Base-by-base conservation (phyloP, 805 yeast species). In the Lipomyces oligophaga region DNA sequence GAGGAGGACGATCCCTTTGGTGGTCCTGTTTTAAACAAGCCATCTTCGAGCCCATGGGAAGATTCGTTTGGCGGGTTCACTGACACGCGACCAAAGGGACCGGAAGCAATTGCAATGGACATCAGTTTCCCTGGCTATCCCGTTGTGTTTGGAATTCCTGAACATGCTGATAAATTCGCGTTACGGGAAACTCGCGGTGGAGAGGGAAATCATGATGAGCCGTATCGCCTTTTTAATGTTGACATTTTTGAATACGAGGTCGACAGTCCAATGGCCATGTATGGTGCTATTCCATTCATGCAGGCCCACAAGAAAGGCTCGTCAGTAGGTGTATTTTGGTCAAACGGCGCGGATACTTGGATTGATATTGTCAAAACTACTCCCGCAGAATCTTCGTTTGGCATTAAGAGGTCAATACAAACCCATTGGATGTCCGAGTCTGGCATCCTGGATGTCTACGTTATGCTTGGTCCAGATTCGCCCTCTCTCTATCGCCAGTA, bases 391-490 rank as follows among this genome's bases (percentile, higher is more conserved):
- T 42, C 41, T 1, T 44, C 55, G 6, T 43, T 47, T 22, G 48
- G 41, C 28, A 22, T 7, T 46, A 52, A 32, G 35, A 34, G 39
- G 21, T 47, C 62, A 5, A 69, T 79, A 1, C 63, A 63, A 41
- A 73, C 94, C 1, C 98, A 93, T 65, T 90, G 97, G 97, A 84
- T 90, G 52, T 86, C 96, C 0, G 98, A 93, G 64, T 78, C 79
- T 58, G 97, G 97, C 24, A 68, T 82, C 20, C 58, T 93, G 38
- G 97, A 93, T 62, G 68, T 89, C 7, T 73, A 86, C 30, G 63
- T 85, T 15, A 67, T 88, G 38, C 70, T 85, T 27, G 93, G 79
- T 13, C 71, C 70, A 18, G 66, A 71, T 2, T 73, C 77, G 0
- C 82, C 86, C 1, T 63, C 66, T 1, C 73, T 93, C 19, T 74